phyloP scores from a whole-genome alignment of 331 rosid genomes.

The Arachis monticola region DNA sequence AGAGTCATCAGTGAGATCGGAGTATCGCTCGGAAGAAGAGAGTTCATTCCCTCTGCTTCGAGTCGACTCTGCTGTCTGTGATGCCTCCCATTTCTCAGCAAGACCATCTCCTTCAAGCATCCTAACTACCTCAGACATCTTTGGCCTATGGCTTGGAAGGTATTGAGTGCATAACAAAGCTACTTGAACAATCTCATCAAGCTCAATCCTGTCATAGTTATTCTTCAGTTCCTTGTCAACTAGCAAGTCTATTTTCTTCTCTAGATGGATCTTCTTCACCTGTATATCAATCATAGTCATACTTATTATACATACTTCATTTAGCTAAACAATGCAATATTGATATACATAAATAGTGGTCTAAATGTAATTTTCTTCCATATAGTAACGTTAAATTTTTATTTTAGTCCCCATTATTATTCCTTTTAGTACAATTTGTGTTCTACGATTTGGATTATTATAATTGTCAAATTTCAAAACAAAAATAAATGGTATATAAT shows the following conservation, averaged over 20 bases:
- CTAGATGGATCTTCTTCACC: conserved; percentile 91
- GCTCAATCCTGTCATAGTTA: conserved; percentile 76
- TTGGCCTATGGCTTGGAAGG: conserved; percentile 91
- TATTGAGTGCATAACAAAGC: conserved; percentile 85
- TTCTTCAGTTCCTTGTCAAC: conserved; percentile 79
- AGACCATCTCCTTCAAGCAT: conserved; percentile 99
- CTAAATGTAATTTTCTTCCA: background rate
- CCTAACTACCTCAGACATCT: conserved; percentile 94
- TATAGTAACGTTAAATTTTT: no score
- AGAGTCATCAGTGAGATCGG: conserved; percentile 95
- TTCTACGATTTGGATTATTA: no score
- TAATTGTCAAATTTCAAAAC: no score
- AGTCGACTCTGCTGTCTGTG: conserved; percentile 82
- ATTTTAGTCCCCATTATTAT: background rate
- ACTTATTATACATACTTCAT: background rate
- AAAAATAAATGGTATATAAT: no score
- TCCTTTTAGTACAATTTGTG: no score
- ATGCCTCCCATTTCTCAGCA: conserved; percentile 97
- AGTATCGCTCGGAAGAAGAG: conserved; percentile 86
- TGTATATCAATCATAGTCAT: conserved; percentile 40
- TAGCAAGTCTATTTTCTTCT: conserved; percentile 78
- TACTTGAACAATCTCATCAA: conserved; percentile 89
- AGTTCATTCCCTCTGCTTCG: conserved; percentile 75
- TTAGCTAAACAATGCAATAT: conserved; percentile 16
- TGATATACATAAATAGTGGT: background rate